Base-by-base conservation (phyloP, 2,329 filamentous ascomycete species). In the Sclerotinia spermophila region DNA sequence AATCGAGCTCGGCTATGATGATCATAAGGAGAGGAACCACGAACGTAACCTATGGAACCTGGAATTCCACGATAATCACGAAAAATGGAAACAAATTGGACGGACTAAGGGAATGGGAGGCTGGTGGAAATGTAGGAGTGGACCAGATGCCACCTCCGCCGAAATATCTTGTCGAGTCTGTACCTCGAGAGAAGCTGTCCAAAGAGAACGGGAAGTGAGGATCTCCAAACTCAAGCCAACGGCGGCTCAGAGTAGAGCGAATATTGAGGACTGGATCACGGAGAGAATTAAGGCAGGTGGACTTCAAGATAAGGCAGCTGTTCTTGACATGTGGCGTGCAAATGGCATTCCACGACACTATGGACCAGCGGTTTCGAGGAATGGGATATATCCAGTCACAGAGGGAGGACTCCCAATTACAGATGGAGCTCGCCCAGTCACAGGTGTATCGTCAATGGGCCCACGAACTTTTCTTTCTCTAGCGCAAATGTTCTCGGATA, bases 41-140 rank as follows among this genome's bases (percentile, higher is more conserved):
- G 60, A 59, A 7, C 48, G 67, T 17, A 61, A 65, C 15, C 64
- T 60, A 8, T 77, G 76, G 76, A 71, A 77, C 27, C 62, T 71
- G 15, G 69, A 77, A n/a, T 77, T 67, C 42, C 78, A 79, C 65
- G 71, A 75, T 1, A 62, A 72, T 21, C 68, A 72, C 10, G 53
- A 59, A 6, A 69, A 73, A 35, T 79, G 77, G 78, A 70, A 69
- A 64, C 64, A 69, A 7, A 38, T 72, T 17, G 74, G 75, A 33
- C 70, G 73, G 11, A 1, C 17, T 24, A 30, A 21, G n/a, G 58
- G 67, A 33, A 60, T 44, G 10, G 74, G 73, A 5, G 76, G 77
- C 30, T 79, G 76, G 76, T 78, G 77, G 77, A 77, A 73, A 53
- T 79, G 78, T 42, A 65, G 76, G 42, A 70, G 11, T 19, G 74